phyloP scores from a whole-genome alignment of 306 rosid genomes.

The Arachis stenosperma region DNA sequence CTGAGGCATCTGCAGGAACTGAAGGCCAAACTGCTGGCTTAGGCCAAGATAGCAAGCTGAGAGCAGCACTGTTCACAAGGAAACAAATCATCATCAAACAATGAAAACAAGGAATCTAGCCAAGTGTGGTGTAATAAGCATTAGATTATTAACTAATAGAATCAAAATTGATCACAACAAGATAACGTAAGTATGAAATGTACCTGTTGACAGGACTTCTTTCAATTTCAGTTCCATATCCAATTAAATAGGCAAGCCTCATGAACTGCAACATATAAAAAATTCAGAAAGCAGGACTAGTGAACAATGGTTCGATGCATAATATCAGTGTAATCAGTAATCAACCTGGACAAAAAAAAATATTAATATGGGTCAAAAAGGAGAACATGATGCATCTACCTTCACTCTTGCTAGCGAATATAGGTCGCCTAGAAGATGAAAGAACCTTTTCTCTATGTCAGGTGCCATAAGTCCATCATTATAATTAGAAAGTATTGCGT shows the following conservation, averaged over 20 bases:
- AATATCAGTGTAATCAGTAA: conserved; percentile 27
- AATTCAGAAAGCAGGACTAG: conserved; percentile 35
- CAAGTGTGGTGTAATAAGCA: conserved; percentile 27
- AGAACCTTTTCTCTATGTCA: conserved; percentile 88
- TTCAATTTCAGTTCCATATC: conserved; percentile 85
- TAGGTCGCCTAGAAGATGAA: conserved; percentile 87
- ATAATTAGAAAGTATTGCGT: conserved; percentile 75
- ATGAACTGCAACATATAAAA: conserved; percentile 76
- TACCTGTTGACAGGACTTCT: conserved; percentile 99
- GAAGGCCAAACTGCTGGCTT: conserved; percentile 93
- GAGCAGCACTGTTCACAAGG: conserved; percentile 74
- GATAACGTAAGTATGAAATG: conserved; percentile 32
- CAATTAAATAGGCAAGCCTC: conserved; percentile 98
- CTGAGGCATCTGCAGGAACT: conserved; percentile 82
- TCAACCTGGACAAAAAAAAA: conserved; percentile 30
- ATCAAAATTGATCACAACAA: conserved; percentile 27
- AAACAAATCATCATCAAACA: conserved; percentile 32
- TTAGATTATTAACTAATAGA: conserved; percentile 27
- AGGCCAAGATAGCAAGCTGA: conserved; percentile 99
- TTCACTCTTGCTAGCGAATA: conserved; percentile 90
- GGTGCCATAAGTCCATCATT: conserved; percentile 64
- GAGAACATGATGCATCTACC: conserved; percentile 52
- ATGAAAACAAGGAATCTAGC: neutral
- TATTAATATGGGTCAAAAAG: conserved; percentile 6
- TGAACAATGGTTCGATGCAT: conserved; percentile 26